Evolutionary conservation across 805 yeast genomes (phyloP).

Genomic region (Candida hungchunana): DNA sequence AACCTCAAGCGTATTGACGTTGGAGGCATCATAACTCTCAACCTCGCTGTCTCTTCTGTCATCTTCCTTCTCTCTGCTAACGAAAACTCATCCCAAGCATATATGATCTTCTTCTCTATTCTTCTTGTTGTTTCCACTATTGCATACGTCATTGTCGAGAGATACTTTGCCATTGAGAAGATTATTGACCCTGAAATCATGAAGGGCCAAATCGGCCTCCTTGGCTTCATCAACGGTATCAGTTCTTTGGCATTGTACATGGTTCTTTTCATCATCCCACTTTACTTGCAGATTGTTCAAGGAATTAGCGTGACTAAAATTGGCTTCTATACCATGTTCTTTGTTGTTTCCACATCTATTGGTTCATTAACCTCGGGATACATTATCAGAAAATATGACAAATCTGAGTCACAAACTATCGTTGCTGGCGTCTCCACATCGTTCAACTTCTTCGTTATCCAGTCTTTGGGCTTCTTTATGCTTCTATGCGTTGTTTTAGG

Average conservation of each 20-base stretch:
- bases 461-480: conserved; percentile 18
- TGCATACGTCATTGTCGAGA: conserved; percentile 33
- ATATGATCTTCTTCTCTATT: conserved; percentile 12
- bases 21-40: conserved; percentile 36
- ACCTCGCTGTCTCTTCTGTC: conserved; percentile 31
- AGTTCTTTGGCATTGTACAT: conserved; percentile 35
- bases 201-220: conserved; percentile 35
- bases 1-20: conserved; percentile 37
- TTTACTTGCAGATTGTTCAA: conserved; percentile 42
- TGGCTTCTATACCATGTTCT: conserved; percentile 38
- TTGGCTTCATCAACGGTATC: conserved; percentile 35
- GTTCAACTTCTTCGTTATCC: conserved; percentile 13
- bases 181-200: conserved; percentile 37
- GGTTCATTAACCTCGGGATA: conserved; percentile 39
- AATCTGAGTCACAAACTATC: conserved; percentile 23
- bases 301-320: conserved; percentile 34
- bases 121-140: conserved; percentile 12
- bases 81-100: conserved; percentile 13
- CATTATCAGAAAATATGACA: conserved; percentile 24
- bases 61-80: conserved; percentile 32
- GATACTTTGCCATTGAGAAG: conserved; percentile 33
- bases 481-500: conserved; percentile 8
- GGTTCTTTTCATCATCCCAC: conserved; percentile 34
- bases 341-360: conserved; percentile 35
- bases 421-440: conserved; percentile 20